Conservation (phyloP, 306 rosid genomes). For the Prunus armeniaca region DNA sequence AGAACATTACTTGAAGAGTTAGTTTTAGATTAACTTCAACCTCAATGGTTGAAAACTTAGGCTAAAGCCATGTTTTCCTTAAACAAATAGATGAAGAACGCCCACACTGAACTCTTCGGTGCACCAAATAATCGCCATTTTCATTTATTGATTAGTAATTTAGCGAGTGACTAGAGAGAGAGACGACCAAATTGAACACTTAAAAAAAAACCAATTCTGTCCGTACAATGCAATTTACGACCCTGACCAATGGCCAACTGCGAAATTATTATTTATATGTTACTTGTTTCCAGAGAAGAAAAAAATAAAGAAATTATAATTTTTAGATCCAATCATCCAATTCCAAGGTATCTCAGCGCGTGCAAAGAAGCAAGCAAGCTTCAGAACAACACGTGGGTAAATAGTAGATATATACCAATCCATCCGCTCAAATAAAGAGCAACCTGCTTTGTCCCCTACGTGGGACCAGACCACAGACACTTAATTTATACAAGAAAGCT, state of each 20-base stretch:
- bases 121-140: background rate
- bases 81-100: too few relatives aligned
- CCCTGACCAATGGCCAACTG: background rate
- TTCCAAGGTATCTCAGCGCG: background rate
- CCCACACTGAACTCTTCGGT: too few relatives aligned
- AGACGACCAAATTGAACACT: background rate
- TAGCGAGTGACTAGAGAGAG: background rate
- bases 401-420: background rate
- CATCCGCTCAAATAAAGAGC: background rate
- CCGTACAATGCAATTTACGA: background rate
- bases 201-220: background rate
- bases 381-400: background rate
- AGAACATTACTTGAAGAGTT: background rate
- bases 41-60: too few relatives aligned
- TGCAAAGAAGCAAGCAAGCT: background rate
- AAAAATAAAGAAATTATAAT: too few relatives aligned
- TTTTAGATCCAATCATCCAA: background rate
- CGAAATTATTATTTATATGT: too few relatives aligned
- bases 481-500: background rate
- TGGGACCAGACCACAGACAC: slow-evolving; percentile 7
- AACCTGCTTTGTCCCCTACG: background rate
- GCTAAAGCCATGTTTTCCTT: too few relatives aligned
- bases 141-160: background rate
- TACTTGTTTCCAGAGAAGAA: background rate
- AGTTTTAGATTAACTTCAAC: too few relatives aligned